Base-by-base conservation (phyloP, 2,329 filamentous ascomycete species). In the Lachnellula hyalina region DNA sequence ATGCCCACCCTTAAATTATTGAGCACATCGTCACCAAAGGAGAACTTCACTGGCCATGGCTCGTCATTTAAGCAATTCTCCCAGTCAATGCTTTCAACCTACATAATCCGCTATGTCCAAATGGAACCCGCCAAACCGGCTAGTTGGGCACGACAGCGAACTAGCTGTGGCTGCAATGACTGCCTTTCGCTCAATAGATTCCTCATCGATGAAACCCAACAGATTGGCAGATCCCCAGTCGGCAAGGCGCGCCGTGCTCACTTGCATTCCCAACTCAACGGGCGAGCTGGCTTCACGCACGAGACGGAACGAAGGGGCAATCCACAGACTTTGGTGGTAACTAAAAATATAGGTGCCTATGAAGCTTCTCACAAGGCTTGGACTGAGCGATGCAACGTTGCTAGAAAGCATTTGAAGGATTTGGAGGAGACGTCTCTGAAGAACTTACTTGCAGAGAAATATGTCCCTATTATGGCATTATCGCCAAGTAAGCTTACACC, bases 291-390 rank as follows among this genome's bases (percentile, higher is more conserved):
- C n/a, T 36, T 40, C 19, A 49, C 32, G 12, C 38, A 48, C 23
- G 38, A 52, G n/a, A 59, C 57, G 11, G 40, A 53, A 5, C 47
- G 44, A 44, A 47, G 34, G 14, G 47, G 54, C 5, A 36, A 12
- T 25, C 49, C 50, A 4, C 49, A 57, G 19, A 57, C 59, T 5
- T 50, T 61, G 17, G 41, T 55, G 1, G 41, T 61, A 14, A 61
- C 54, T 3, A 61, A 61, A 34, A 59, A 38, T 3, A 25, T 38
- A n/a, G 17, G 34, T n/a, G 21, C 36, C 17, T 47, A 42, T n/a
- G 8, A 49, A n/a, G 40, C n/a, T 5, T 25, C 2, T 23, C 42
- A 28, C 19, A 54, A 40, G 17, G 34, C 35, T 17, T 56, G 51
- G 57, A 40, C 17, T 8, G 23, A 38, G 8, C 54, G 51, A 4